phyloP scores from a whole-genome alignment of 2,329 filamentous ascomycete species.

The Exophiala lecanii-corni region DNA sequence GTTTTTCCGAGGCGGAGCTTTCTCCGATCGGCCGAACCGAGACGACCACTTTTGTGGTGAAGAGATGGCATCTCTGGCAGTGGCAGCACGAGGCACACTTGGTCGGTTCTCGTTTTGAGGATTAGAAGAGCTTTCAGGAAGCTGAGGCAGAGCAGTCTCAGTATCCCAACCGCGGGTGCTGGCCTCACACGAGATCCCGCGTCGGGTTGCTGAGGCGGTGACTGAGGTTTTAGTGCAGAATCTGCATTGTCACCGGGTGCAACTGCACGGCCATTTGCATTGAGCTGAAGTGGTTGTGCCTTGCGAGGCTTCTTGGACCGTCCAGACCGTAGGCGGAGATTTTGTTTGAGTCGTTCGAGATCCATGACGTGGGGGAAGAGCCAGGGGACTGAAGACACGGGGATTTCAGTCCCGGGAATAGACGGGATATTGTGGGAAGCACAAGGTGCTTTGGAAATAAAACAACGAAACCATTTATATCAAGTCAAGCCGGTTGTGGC shows the following conservation, averaged over 20 bases:
- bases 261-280: background rate
- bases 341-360: conserved; percentile 26
- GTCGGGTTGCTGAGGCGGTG: background rate
- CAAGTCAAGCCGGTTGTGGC: too few relatives aligned
- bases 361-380: conserved; percentile 18
- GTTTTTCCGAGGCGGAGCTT: conserved; percentile 5
- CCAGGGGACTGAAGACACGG: too few relatives aligned
- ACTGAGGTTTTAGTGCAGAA: too few relatives aligned
- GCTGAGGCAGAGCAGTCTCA: conserved; percentile 1
- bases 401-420: too few relatives aligned
- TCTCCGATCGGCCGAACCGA: conserved; percentile 9
- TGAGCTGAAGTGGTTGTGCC: conserved; percentile 1
- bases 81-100: conserved; percentile 6
- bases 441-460: background rate
- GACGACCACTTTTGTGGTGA: background rate
- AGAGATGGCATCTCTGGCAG: conserved; percentile 1
- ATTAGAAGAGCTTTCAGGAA: background rate
- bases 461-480: background rate
- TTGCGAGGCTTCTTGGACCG: conserved; percentile 22
- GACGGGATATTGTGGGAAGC: background rate
- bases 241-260: background rate
- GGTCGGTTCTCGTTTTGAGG: conserved; percentile 3
- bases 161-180: conserved; percentile 6
- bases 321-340: conserved; percentile 25
- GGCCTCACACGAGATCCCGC: too few relatives aligned